Conservation (phyloP, 495 filamentous ascomycete genomes). For the Annulohypoxylon maeteangense region DNA sequence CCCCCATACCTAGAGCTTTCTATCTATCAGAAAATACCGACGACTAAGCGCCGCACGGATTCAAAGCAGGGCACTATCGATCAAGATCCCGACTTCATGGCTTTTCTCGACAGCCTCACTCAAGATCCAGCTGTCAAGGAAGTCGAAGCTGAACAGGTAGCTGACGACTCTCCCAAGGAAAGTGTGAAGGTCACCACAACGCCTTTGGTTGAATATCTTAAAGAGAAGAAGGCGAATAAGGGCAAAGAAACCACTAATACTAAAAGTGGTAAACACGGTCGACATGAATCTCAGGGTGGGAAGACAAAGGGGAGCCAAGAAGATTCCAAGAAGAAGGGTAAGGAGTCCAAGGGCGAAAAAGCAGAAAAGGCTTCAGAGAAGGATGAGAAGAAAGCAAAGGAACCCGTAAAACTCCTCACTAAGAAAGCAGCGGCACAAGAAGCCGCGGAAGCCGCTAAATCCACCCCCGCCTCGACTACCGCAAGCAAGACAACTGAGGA, state of each 20-base stretch:
- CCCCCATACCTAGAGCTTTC: slow-evolving; percentile 84
- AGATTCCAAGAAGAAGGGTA: slow-evolving; percentile 65
- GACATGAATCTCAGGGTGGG: slow-evolving; percentile 55
- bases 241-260: slow-evolving; percentile 71
- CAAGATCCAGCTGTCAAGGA: slow-evolving; percentile 69
- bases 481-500: slow-evolving; percentile 48
- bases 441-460: slow-evolving; percentile 58
- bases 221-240: slow-evolving; percentile 90
- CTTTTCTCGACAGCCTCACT: slow-evolving; percentile 87
- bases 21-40: slow-evolving; percentile 81
- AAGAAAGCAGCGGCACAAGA: slow-evolving; percentile 69
- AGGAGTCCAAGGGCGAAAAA: slow-evolving; percentile 69
- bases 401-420: slow-evolving; percentile 82
- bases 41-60: slow-evolving; percentile 76
- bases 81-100: slow-evolving; percentile 93
- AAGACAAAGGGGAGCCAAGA: slow-evolving; percentile 66
- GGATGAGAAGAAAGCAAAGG: slow-evolving; percentile 67
- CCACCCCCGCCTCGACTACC: slow-evolving; percentile 50
- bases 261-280: slow-evolving; percentile 60
- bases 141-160: slow-evolving; percentile 60
- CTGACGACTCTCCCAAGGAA: slow-evolving; percentile 64
- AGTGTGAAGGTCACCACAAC: slow-evolving; percentile 78
- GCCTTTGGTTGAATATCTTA: slow-evolving; percentile 88
- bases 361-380: slow-evolving; percentile 59
- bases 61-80: slow-evolving; percentile 93